Percentiles rank a stretch among this genome's conserved stretches.
phyloP scores from a whole-genome alignment of 208 protist genomes.

The Leishmania braziliensis region DNA sequence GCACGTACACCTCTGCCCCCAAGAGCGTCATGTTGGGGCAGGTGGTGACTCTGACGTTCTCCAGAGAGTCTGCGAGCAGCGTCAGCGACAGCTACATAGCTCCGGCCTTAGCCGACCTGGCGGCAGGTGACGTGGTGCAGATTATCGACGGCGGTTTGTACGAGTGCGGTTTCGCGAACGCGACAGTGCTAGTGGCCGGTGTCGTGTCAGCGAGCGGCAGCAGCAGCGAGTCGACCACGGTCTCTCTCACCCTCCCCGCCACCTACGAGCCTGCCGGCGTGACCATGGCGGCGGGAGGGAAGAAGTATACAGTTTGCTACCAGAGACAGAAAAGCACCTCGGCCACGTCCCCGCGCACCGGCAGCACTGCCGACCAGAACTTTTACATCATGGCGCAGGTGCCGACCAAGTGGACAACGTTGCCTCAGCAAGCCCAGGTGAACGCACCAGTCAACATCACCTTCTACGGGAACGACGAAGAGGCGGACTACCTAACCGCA shows the following conservation, averaged over 20 bases:
- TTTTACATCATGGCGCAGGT: slow-evolving; percentile 44
- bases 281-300: slow-evolving; percentile 1
- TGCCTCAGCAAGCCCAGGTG: slow-evolving; percentile 57
- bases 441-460: slow-evolving; percentile 53
- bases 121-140: slow-evolving; percentile 49
- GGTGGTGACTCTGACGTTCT: slow-evolving; percentile 58
- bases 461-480: slow-evolving; percentile 46
- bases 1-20: slow-evolving; percentile 44
- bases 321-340: slow-evolving; percentile 53
- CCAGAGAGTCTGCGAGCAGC: slow-evolving; percentile 1
- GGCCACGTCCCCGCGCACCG: slow-evolving; percentile 62
- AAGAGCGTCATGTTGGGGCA: slow-evolving; percentile 56
- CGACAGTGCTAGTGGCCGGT: slow-evolving; percentile 51
- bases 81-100: slow-evolving; percentile 1
- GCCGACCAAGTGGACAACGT: slow-evolving; percentile 55
- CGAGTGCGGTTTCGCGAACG: slow-evolving; percentile 81
- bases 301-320: slow-evolving; percentile 79
- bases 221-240: slow-evolving; percentile 13
- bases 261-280: slow-evolving; percentile 9
- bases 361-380: slow-evolving; percentile 56
- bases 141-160: slow-evolving; percentile 78
- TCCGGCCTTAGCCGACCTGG: slow-evolving; percentile 16
- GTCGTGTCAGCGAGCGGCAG: slow-evolving; percentile 26
- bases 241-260: slow-evolving; percentile 20
- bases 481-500: slow-evolving; percentile 45